These are phyloP conservation scores for Colletotrichum graminicola DNA, from an alignment of 2,329 filamentous ascomycete genomes.

Conservation along the genomic window DNA sequence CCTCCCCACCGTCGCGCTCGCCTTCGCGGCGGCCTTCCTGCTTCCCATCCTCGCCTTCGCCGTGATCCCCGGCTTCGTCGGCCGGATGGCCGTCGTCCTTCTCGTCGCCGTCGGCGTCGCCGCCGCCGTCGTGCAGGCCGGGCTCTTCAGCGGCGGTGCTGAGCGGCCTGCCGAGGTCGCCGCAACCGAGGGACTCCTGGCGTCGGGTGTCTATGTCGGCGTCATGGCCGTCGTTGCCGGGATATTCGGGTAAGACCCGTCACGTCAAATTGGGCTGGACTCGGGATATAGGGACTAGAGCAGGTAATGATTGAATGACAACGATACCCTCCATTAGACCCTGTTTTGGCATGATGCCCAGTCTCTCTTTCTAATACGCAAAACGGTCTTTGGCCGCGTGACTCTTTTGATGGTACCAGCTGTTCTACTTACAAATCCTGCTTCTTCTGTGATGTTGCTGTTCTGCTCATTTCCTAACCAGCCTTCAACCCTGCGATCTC, in stretches of 20 bases:
- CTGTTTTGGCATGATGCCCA: not conserved
- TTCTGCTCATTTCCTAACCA: not conserved
- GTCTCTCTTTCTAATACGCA: not conserved
- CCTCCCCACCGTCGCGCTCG: constrained; percentile 53
- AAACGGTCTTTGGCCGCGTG: not conserved
- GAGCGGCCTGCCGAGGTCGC: constrained; percentile 39
- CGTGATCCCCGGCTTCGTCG: constrained; percentile 67
- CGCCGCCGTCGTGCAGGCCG: constrained; percentile 48
- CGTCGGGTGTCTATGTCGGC: constrained; percentile 50
- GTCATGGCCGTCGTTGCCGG: constrained; percentile 53
- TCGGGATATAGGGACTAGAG: not conserved
- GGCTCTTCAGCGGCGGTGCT: constrained; percentile 46
- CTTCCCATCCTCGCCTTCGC: constrained; percentile 70
- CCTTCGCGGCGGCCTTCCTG: constrained; percentile 64
- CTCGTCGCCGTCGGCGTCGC: constrained; percentile 63
- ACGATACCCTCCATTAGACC: constrained; percentile 4
- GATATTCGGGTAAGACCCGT: constrained; percentile 40
- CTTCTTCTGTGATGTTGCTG: not conserved
- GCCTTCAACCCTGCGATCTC: not conserved
- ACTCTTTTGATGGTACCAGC: not conserved
- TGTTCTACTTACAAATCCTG: not conserved
- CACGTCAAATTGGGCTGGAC: not conserved
- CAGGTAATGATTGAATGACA: not conserved
- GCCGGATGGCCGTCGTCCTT: constrained; percentile 68
- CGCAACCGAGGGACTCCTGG: constrained; percentile 44